phyloP scores from a whole-genome alignment of 192 early-diverging fungal species.

The Spizellomyces punctatus region DNA sequence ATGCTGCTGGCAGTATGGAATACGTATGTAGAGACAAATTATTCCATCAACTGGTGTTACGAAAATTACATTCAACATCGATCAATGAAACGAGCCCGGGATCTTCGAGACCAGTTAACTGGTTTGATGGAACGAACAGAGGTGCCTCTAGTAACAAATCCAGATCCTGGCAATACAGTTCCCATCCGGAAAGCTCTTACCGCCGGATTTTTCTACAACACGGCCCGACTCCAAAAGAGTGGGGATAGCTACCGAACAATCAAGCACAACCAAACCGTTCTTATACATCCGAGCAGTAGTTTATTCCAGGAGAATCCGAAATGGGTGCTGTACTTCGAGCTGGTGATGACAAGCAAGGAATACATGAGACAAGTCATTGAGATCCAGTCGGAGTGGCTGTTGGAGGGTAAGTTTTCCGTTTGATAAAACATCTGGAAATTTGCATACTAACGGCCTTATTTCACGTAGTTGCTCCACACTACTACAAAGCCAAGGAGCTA shows the following conservation, averaged over 20 bases:
- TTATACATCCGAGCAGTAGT: slow-evolving; percentile 89
- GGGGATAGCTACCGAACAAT: slow-evolving; percentile 90
- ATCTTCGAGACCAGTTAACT: slow-evolving; percentile 93
- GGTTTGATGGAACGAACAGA: slow-evolving; percentile 89
- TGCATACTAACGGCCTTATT: slow-evolving; percentile 1
- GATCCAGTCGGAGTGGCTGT: slow-evolving; percentile 83
- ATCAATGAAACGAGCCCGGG: slow-evolving; percentile 86
- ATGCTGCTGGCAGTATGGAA: slow-evolving; percentile 92
- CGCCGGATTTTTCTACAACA: slow-evolving; percentile 96
- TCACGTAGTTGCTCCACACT: slow-evolving; percentile 71
- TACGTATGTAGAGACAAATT: slow-evolving; percentile 74
- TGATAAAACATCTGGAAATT: slow-evolving; percentile 8
- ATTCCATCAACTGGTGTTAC: slow-evolving; percentile 93
- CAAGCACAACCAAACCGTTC: slow-evolving; percentile 88
- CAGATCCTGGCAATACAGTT: slow-evolving; percentile 80
- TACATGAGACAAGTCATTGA: slow-evolving; percentile 95
- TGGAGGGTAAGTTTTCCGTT: slow-evolving; percentile 48
- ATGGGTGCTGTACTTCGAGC: slow-evolving; percentile 90
- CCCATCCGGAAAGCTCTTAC: slow-evolving; percentile 92
- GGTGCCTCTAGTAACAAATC: slow-evolving; percentile 77
- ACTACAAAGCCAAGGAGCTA: slow-evolving; percentile 72
- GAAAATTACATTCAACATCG: slow-evolving; percentile 96
- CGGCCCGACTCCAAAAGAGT: slow-evolving; percentile 78
- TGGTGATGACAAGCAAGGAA: slow-evolving; percentile 91
- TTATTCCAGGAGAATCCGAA: slow-evolving; percentile 80